A percentile compares a stretch with the other conserved stretches of the same genome.
Conservation (phyloP, 2,329 filamentous ascomycete species). For the Neofusicoccum kwambonambiense region DNA sequence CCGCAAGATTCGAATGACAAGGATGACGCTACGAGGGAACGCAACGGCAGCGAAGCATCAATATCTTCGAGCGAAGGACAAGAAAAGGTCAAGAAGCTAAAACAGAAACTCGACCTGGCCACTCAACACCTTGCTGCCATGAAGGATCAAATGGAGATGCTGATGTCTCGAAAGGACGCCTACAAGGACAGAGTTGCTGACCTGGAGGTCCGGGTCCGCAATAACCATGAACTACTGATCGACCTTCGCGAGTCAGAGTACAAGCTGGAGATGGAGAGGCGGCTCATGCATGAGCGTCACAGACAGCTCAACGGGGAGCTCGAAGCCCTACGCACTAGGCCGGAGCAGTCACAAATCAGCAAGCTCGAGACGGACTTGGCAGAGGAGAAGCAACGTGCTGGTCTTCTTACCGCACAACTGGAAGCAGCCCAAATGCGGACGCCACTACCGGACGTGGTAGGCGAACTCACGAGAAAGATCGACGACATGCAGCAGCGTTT, state of each 20-base stretch:
- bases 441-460: slow-evolving; percentile 23
- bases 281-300: neutral
- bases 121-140: slow-evolving; percentile 22
- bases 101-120: slow-evolving; percentile 30
- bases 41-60: neutral
- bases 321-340: slow-evolving; percentile 17
- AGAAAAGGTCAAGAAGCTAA: slow-evolving; percentile 19
- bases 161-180: slow-evolving; percentile 8
- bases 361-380: slow-evolving; percentile 25
- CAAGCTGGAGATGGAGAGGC: slow-evolving; percentile 11
- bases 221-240: slow-evolving; percentile 7
- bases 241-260: slow-evolving; percentile 16
- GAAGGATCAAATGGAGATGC: slow-evolving; percentile 13
- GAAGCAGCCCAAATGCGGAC: neutral
- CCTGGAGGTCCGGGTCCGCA: slow-evolving; percentile 5
- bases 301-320: slow-evolving; percentile 4
- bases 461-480: slow-evolving; percentile 34
- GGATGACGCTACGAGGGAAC: neutral
- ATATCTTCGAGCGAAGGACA: neutral
- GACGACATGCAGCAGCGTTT: slow-evolving; percentile 17
- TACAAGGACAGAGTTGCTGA: slow-evolving; percentile 17
- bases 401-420: neutral
- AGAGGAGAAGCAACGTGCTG: neutral
- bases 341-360: slow-evolving; percentile 26
- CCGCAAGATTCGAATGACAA: neutral